Conservation (phyloP, 495 filamentous ascomycete species). For the Lindgomyces ingoldianus region DNA sequence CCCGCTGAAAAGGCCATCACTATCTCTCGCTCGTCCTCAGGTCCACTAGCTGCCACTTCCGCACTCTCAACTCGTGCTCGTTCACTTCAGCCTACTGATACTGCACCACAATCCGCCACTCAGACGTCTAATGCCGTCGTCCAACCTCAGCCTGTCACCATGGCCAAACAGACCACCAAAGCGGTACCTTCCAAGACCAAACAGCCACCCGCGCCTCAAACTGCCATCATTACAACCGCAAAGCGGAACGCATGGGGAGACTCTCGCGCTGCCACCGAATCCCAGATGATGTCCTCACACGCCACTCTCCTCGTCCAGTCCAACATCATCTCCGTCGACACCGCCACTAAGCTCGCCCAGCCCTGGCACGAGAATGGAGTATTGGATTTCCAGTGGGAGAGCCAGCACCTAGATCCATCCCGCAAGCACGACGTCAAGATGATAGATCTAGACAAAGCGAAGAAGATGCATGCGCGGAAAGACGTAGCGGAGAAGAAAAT, state of each 20-base stretch:
- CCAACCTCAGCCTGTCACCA: neutral
- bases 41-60: neutral
- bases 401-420: slow-evolving; percentile 4
- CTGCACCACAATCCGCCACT: neutral
- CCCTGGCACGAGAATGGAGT: slow-evolving; percentile 24
- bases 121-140: neutral
- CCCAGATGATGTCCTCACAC: neutral
- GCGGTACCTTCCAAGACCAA: neutral
- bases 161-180: neutral
- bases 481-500: neutral
- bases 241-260: neutral
- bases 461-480: neutral
- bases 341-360: neutral
- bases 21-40: neutral
- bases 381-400: slow-evolving; percentile 1
- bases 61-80: neutral
- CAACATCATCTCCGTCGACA: neutral
- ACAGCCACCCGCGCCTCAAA: neutral
- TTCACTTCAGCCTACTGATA: neutral
- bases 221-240: neutral
- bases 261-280: neutral
- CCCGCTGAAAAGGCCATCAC: neutral
- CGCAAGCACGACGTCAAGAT: neutral
- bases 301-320: neutral
- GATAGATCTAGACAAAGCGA: slow-evolving; percentile 13